Conservation (phyloP, 306 rosid genomes). For the Gynostemma pentaphyllum region DNA sequence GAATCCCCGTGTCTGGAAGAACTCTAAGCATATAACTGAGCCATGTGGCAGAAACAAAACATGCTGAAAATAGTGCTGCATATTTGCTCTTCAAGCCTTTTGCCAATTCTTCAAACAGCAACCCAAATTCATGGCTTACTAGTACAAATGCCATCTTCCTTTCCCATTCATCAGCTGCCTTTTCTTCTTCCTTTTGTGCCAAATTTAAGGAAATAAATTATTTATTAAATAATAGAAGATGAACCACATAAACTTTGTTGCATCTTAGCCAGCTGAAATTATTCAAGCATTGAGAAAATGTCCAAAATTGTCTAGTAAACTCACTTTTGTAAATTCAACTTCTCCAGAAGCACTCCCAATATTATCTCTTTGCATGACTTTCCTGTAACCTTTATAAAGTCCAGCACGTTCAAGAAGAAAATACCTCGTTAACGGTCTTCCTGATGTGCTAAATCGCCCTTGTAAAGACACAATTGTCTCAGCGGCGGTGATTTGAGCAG, state of each 20-base stretch:
- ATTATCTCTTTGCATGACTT: constrained; percentile 33
- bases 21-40: constrained; percentile 54
- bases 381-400: constrained; percentile 32
- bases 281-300: background rate
- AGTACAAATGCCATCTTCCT: constrained; percentile 65
- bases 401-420: constrained; percentile 77
- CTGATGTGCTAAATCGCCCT: constrained; percentile 60
- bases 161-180: constrained; percentile 76
- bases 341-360: constrained; percentile 28
- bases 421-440: constrained; percentile 53
- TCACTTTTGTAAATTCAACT: constrained; percentile 38
- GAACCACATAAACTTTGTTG: background rate
- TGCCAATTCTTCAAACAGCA: constrained; percentile 77
- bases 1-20: constrained; percentile 86
- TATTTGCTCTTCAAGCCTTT: constrained; percentile 66
- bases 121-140: constrained; percentile 78
- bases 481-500: constrained; percentile 61
- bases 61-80: constrained; percentile 49
- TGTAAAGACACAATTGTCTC: constrained; percentile 68
- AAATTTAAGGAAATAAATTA: constrained; percentile 12
- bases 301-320: constrained; percentile 9
- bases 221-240: background rate
- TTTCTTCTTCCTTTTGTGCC: constrained; percentile 58
- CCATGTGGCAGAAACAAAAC: constrained; percentile 79
- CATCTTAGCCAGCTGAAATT: background rate